phyloP scores from a whole-genome alignment of 139 green algal genomes.

The Chlamydomonas schloesseri region DNA sequence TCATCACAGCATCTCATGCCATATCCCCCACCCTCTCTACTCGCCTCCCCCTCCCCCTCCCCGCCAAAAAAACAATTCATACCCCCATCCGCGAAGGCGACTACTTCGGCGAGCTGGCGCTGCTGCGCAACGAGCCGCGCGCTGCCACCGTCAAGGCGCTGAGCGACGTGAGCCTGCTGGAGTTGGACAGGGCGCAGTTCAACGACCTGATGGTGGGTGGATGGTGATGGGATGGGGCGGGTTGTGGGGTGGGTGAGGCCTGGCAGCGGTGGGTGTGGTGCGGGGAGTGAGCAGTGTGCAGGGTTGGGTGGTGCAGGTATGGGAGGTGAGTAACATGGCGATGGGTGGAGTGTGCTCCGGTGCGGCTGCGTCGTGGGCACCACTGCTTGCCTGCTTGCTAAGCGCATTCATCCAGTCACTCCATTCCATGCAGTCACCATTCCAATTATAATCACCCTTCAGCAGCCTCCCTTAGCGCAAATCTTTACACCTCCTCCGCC shows the following conservation, averaged over 20 bases:
- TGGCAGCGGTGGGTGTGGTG: too few species aligned
- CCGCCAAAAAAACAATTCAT: too few species aligned
- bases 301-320: too few species aligned
- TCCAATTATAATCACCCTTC: too few species aligned
- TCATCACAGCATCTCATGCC: too few species aligned
- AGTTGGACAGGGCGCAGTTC: slow-evolving; percentile 73
- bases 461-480: too few species aligned
- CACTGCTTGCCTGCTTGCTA: too few species aligned
- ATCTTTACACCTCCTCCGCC: slow-evolving; percentile 30
- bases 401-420: too few species aligned
- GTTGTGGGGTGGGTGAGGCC: background rate
- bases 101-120: slow-evolving; percentile 94
- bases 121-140: slow-evolving; percentile 82
- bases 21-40: background rate
- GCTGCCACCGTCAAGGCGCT: slow-evolving; percentile 80
- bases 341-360: background rate
- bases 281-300: too few species aligned
- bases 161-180: slow-evolving; percentile 71
- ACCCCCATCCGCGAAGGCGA: slow-evolving; percentile 34
- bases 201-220: slow-evolving; percentile 49
- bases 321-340: background rate
- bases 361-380: too few species aligned
- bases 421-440: too few species aligned
- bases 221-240: background rate
- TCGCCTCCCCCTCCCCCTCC: background rate